phyloP scores from a whole-genome alignment of 306 rosid species.

The barrel medic (Medicago truncatula) region DNA sequence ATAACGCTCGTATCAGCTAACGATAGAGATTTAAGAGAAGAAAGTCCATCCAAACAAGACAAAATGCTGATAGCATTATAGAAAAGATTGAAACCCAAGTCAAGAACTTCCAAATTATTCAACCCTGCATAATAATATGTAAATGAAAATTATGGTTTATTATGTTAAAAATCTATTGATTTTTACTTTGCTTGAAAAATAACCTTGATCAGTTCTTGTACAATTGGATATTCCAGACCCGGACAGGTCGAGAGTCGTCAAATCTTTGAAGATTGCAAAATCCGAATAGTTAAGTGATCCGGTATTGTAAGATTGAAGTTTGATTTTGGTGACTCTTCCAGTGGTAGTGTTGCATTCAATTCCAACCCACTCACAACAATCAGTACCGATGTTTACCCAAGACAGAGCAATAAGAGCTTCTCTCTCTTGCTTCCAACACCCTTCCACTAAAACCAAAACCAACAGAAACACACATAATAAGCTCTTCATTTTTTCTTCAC shows the following conservation, averaged over 20 bases:
- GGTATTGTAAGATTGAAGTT: not conserved
- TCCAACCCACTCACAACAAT: not conserved
- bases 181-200: not conserved
- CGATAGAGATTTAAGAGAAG: constrained; percentile 24
- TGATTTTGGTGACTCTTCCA: not conserved
- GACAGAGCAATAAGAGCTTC: not conserved
- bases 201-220: not conserved
- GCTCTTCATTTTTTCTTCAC: not conserved
- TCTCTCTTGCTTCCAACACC: constrained; percentile 37
- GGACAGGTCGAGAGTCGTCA: constrained; percentile 13
- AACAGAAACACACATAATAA: not conserved
- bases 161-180: too few species aligned
- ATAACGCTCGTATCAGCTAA: too few species aligned
- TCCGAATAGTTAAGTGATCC: constrained; percentile 3
- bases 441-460: constrained; percentile 9
- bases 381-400: not conserved
- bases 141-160: not conserved
- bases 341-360: constrained; percentile 28
- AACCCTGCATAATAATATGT: constrained; percentile 4
- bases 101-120: constrained; percentile 27
- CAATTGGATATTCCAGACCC: not conserved
- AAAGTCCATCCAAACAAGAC: not conserved
- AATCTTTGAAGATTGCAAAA: constrained; percentile 23
- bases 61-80: not conserved
- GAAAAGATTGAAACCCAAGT: not conserved